Percentiles rank a stretch among this genome's conserved stretches.
Evolutionary conservation across 192 early-diverging fungal genomes (phyloP).

Genomic region (Thamnidium elegans): DNA sequence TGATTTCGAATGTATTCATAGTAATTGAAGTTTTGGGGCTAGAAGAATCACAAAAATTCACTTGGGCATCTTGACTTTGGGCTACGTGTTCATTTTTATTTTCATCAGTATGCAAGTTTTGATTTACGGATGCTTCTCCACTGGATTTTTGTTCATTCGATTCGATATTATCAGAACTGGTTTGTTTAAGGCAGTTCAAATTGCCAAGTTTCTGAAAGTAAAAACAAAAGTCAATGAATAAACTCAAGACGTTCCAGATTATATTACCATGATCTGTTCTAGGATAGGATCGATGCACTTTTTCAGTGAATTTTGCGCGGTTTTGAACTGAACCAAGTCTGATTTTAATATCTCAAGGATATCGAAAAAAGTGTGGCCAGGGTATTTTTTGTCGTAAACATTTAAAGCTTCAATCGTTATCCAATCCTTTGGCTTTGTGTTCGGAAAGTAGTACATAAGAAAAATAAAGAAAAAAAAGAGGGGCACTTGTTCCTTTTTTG

Average conservation of each 20-base stretch:
- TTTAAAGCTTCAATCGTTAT: conserved; percentile 11
- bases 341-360: conserved; percentile 13
- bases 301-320: conserved; percentile 9
- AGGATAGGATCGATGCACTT: conserved; percentile 10
- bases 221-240: conserved; percentile 5
- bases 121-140: conserved; percentile 4
- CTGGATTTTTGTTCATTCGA: conserved; percentile 1
- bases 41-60: conserved; percentile 9
- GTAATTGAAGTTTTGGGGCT: not conserved
- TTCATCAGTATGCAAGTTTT: not conserved
- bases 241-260: conserved; percentile 1
- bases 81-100: not conserved
- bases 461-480: not conserved
- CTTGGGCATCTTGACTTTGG: conserved; percentile 6
- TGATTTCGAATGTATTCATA: not conserved
- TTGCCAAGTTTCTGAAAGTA: conserved; percentile 8
- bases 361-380: conserved; percentile 6
- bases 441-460: conserved; percentile 8
- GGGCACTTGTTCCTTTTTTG: not conserved
- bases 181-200: conserved; percentile 10
- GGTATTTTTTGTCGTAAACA: conserved; percentile 10
- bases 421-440: conserved; percentile 7
- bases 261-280: conserved; percentile 3
- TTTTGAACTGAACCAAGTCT: conserved; percentile 10
- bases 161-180: conserved; percentile 1